These are phyloP conservation scores for Paramecium biaurelia DNA, from an alignment of 73 alveolate species.

Conservation along the genomic window DNA sequence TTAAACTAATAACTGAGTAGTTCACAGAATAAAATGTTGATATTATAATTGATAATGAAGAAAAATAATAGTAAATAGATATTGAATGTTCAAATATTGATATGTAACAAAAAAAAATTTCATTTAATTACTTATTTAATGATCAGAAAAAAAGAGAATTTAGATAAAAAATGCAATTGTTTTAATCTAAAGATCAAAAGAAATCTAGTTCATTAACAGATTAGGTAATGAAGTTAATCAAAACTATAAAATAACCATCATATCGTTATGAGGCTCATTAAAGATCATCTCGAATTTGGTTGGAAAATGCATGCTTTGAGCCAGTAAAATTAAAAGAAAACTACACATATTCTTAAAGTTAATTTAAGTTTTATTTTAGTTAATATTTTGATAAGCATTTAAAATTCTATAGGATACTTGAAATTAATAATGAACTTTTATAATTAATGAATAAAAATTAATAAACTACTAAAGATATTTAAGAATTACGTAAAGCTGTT, in stretches of 20 bases:
- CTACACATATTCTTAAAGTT: neutral
- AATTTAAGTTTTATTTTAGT: neutral
- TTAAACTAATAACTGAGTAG: neutral
- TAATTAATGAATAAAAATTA: neutral
- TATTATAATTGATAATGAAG: neutral
- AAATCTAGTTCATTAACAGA: neutral
- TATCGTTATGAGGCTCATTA: neutral
- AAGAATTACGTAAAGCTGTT: neutral
- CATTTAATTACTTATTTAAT: neutral
- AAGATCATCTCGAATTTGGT: neutral
- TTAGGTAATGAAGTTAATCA: neutral
- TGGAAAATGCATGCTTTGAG: neutral
- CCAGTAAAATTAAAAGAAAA: neutral
- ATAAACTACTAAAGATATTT: neutral
- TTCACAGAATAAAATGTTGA: neutral
- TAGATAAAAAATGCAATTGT: neutral
- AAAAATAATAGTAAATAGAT: neutral
- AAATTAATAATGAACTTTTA: neutral
- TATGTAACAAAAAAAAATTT: neutral
- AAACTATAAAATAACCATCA: neutral
- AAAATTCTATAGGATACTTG: neutral
- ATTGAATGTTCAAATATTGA: neutral
- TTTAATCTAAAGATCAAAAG: neutral
- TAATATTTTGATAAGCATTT: conserved; percentile 2
- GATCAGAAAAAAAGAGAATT: neutral